These are phyloP conservation scores for Corchorus olitorius DNA, from an alignment of 345 rosid species.

Conservation along the genomic window DNA sequence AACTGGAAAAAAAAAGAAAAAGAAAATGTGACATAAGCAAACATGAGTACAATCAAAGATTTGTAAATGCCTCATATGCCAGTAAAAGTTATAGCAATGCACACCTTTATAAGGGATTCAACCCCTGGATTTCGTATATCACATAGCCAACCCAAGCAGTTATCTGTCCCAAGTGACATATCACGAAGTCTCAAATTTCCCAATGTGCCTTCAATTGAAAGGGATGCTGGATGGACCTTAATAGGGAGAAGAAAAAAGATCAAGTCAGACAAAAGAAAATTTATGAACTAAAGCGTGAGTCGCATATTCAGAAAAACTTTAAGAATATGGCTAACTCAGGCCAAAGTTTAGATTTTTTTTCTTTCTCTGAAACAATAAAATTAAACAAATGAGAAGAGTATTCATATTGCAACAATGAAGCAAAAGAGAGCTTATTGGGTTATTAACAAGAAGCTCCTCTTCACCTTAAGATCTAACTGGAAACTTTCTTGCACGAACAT, in stretches of 20 bases:
- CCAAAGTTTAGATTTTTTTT: background rate
- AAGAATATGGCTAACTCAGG: background rate
- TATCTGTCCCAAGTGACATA: constrained; percentile 75
- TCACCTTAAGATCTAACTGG: constrained; percentile 85
- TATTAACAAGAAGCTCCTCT: constrained; percentile 8
- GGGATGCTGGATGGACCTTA: constrained; percentile 90
- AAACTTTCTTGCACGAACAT: constrained; percentile 95
- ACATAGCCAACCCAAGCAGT: constrained; percentile 94
- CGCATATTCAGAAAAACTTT: background rate
- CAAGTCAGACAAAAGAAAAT: constrained; percentile 25
- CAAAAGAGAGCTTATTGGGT: constrained; percentile 7
- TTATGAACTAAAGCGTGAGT: constrained; percentile 13
- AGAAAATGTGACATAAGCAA: constrained; percentile 13
- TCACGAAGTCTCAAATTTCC: constrained; percentile 96
- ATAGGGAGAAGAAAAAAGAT: constrained; percentile 25
- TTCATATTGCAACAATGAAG: constrained; percentile 2
- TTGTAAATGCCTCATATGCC: constrained; percentile 17
- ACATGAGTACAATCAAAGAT: background rate
- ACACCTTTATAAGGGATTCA: constrained; percentile 98
- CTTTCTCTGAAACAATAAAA: background rate
- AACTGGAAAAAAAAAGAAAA: constrained; percentile 71
- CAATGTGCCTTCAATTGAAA: constrained; percentile 85
- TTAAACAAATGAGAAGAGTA: background rate
- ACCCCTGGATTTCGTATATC: constrained; percentile 96
- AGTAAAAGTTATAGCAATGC: background rate